phyloP scores from a whole-genome alignment of 345 rosid genomes.

The Isatis tinctoria region DNA sequence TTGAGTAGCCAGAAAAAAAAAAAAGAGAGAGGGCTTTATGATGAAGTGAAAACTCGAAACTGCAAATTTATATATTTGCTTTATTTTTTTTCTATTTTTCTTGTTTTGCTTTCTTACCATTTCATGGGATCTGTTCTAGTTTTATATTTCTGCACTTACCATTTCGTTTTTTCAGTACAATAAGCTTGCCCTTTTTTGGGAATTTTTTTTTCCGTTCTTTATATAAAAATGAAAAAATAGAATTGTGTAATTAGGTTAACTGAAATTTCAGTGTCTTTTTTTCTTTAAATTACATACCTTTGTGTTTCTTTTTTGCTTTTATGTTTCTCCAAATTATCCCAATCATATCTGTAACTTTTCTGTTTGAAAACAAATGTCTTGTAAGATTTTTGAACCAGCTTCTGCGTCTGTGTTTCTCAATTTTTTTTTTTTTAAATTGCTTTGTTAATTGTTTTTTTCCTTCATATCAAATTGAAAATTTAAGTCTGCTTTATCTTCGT shows the following conservation, averaged over 20 bases:
- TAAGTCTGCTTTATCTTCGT: neutral
- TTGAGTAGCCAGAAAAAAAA: neutral
- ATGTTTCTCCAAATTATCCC: neutral
- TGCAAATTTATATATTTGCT: neutral
- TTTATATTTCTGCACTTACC: slow-evolving; percentile 17
- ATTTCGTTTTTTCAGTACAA: slow-evolving; percentile 15
- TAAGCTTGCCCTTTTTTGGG: neutral
- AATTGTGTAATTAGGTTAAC: neutral
- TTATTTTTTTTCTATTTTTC: neutral
- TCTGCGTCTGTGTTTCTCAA: neutral
- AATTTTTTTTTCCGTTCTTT: neutral
- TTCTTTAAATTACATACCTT: neutral
- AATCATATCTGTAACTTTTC: too few species aligned
- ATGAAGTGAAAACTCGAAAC: slow-evolving; percentile 7
- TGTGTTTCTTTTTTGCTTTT: neutral
- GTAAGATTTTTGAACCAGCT: neutral
- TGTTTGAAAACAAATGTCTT: neutral
- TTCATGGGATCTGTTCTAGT: slow-evolving; percentile 25
- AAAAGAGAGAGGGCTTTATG: neutral
- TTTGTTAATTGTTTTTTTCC: neutral
- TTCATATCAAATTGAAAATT: neutral
- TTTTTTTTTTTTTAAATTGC: too few species aligned
- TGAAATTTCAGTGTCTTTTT: neutral
- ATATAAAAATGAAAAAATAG: neutral
- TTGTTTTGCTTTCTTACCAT: slow-evolving; percentile 21